These are phyloP conservation scores for Saccharomycopsis oosterbeekiorum DNA, from an alignment of 805 yeast genomes.

Conservation along the genomic window DNA sequence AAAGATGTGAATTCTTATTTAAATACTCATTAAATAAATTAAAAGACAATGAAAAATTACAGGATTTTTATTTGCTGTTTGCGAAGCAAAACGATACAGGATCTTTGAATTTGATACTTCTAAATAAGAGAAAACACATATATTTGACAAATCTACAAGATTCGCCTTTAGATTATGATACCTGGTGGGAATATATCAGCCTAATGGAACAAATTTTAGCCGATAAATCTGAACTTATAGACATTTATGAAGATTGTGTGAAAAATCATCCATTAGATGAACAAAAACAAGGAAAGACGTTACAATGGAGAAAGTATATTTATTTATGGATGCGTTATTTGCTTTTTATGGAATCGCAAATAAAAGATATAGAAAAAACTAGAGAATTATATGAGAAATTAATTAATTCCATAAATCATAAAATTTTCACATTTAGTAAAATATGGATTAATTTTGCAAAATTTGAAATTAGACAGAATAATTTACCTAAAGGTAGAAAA, in stretches of 20 bases:
- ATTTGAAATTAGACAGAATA: slow-evolving; percentile 57
- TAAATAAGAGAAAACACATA: slow-evolving; percentile 42
- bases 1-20: slow-evolving; percentile 52
- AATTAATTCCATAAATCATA: slow-evolving; percentile 45
- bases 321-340: slow-evolving; percentile 63
- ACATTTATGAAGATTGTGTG: slow-evolving; percentile 38
- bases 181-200: slow-evolving; percentile 73
- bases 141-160: slow-evolving; percentile 40
- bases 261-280: slow-evolving; percentile 27
- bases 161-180: slow-evolving; percentile 53
- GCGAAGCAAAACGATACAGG: slow-evolving; percentile 51
- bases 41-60: slow-evolving; percentile 29
- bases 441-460: slow-evolving; percentile 65
- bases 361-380: slow-evolving; percentile 35
- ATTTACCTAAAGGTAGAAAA: slow-evolving; percentile 48
- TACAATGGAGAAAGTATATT: slow-evolving; percentile 59
- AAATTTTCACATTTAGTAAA: slow-evolving; percentile 54
- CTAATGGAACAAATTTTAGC: slow-evolving; percentile 33
- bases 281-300: slow-evolving; percentile 25
- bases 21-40: slow-evolving; percentile 38
- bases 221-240: slow-evolving; percentile 24
- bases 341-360: slow-evolving; percentile 45
- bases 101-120: slow-evolving; percentile 40
- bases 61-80: slow-evolving; percentile 41
- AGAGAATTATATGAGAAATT: slow-evolving; percentile 43